Base-by-base conservation (phyloP, 257 asterid species). In the Primulina eburnea region DNA sequence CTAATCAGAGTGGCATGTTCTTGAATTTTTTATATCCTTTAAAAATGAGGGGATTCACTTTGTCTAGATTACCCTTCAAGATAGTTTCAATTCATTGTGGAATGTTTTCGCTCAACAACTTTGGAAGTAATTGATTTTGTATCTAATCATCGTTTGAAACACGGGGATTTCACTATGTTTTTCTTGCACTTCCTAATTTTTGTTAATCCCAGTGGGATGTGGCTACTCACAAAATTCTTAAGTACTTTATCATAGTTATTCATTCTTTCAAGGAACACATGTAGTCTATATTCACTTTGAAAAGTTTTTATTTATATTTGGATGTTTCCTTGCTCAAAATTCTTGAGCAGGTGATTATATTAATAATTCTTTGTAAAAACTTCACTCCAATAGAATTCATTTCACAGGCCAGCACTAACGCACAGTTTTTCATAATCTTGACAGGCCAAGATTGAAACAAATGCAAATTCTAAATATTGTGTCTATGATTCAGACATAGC, bases 401-500 rank as follows among this genome's bases (percentile, higher is more conserved):
- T 47, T 47, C 56, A 47, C 20, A 16, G 8, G 56, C 8, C 56
- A 16, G 56, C 20, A 3, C 56, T 47, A 4, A 47, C 20, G 2
- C 56, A 47, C 4, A 4, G 2, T 47, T 37, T 35, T 29, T 34
- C 62, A 32, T 71, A 60, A 21, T 69, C 11, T 70, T n/a, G 74
- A 76, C 81, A 92, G 95, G 91, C 87, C 16, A 77, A 61, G 26
- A 29, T 70, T 35, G 69, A 43, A 30, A 62, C 50, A 26, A 71
- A 76, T 62, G 86, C 67, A 21, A 77, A 70, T 53, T 71, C 76
- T 14, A 85, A 71, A 64, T 82, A 83, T 71, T 91, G 97, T 20
- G 86, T 77, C 21, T 91, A 91, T 64, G 81, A 87, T 20, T 80
- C 93, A 43, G 92, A 87, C 62, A 60, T 83, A 62, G 82, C 97